A percentile compares a stretch with the other conserved stretches of the same genome.
These are phyloP conservation scores for Phyllosticta citriasiana DNA, from an alignment of 2,329 filamentous ascomycete genomes.

Conservation along the genomic window DNA sequence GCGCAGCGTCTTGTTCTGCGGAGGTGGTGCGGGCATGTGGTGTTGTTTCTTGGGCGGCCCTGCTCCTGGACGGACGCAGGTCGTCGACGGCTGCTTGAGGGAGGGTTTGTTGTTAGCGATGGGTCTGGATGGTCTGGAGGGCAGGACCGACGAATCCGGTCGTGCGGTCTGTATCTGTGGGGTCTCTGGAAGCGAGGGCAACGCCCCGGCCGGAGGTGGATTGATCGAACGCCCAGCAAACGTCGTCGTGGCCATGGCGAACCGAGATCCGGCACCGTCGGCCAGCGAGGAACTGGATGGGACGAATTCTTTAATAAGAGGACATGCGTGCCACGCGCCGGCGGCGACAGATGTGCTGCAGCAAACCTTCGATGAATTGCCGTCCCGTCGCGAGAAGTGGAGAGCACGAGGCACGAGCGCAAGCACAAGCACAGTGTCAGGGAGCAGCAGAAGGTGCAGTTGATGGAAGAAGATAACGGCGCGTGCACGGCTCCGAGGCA, in stretches of 20 bases:
- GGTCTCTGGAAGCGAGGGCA: constrained; percentile 2
- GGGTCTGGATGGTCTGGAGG: constrained; percentile 3
- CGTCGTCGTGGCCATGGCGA: not conserved
- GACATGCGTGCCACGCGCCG: not conserved
- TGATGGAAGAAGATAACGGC: not conserved
- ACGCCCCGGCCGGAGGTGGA: not conserved
- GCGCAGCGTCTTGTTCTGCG: constrained; percentile 53
- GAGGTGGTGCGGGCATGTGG: constrained; percentile 12
- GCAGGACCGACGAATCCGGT: constrained; percentile 11
- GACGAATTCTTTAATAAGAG: not conserved
- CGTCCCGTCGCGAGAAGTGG: not conserved
- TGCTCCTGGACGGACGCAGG: not conserved
- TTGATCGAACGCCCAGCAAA: not conserved
- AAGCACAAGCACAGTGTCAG: not conserved
- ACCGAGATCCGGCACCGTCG: not conserved
- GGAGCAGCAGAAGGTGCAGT: not conserved
- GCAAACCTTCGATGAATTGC: too few relatives aligned
- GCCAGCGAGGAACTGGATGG: not conserved
- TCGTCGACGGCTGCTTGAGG: constrained; percentile 1
- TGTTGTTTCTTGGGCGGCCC: constrained; percentile 16
- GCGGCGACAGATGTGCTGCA: too few relatives aligned
- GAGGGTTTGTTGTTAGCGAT: constrained; percentile 5
- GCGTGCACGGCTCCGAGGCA: not conserved
- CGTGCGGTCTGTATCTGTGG: constrained; percentile 1
- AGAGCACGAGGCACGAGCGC: not conserved